A percentile compares a stretch with the other conserved stretches of the same genome.
phyloP scores from a whole-genome alignment of 768 basidiomycete genomes.

The Panellus pusillus region DNA sequence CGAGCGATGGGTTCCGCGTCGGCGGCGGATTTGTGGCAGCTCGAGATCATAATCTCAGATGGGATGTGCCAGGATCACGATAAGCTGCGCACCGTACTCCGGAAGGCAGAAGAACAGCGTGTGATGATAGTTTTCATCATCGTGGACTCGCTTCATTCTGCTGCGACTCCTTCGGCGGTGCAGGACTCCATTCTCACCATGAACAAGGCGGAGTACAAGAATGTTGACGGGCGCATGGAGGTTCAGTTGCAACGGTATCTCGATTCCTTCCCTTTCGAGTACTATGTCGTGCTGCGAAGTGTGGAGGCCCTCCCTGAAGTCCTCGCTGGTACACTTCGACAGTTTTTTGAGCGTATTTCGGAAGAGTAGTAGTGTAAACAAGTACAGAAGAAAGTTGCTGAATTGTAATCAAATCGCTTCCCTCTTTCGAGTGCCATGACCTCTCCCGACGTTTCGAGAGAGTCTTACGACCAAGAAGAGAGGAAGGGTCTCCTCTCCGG shows the following conservation, averaged over 20 bases:
- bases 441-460: neutral
- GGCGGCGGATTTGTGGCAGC: constrained; percentile 90
- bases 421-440: constrained; percentile 1
- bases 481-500: constrained; percentile 39
- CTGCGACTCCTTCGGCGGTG: constrained; percentile 26
- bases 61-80: constrained; percentile 99
- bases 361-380: constrained; percentile 49
- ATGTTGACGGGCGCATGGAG: constrained; percentile 79
- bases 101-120: constrained; percentile 84
- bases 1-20: constrained; percentile 59
- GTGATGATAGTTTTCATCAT: constrained; percentile 97
- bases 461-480: constrained; percentile 31
- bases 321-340: constrained; percentile 81
- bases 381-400: no score
- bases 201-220: constrained; percentile 88
- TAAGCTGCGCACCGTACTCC: constrained; percentile 70
- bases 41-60: constrained; percentile 97
- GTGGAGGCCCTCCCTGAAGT: constrained; percentile 93
- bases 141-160: constrained; percentile 79
- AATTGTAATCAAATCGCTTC: neutral
- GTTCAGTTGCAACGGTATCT: constrained; percentile 86
- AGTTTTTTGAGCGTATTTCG: constrained; percentile 86
- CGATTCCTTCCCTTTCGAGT: constrained; percentile 97
- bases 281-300: constrained; percentile 88
- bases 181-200: constrained; percentile 88